Evolutionary conservation across 345 rosid species (phyloP), one percentile per base, ranked within the genome.

Genomic region (Populus ilicifolia): DNA sequence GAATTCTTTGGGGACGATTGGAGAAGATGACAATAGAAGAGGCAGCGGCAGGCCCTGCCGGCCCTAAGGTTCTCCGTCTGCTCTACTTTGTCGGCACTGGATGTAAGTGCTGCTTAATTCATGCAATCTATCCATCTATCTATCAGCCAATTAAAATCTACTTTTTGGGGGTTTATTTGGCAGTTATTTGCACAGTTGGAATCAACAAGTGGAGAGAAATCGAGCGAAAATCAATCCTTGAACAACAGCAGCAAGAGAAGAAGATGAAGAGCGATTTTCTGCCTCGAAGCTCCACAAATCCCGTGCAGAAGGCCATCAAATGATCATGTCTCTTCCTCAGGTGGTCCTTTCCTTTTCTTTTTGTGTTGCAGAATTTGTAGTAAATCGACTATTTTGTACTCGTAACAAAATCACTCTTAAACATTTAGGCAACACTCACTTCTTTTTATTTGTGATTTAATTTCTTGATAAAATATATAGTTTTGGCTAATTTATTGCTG

Each of bases 151-250:
- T 8, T 46, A 5, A 18, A 18, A 27, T 14, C 30, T 48, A 5
- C 18, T 29, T 48, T 6, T 7, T 16, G 8, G 6, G 43, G 18
- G 18, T 46, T 13, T 46, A 46, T 46, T 46, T 76, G 36, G 67
- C 83, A 90, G 96, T 93, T 80, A 78, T 93, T 33, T 86, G 87
- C 78, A 69, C 89, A 8, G 77, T 77, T 5, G 96, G 88, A 61
- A 89, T 89, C 83, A 90, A 91, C 81, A 91, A 87, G 77, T 93
- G 94, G 93, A 85, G 88, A 79, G 92, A 91, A 75, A 71, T 88
- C 66, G 94, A 91, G 85, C 79, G 79, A 25, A 89, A 88, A 39
- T 79, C 92, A 73, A 35, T 82, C 21, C 85, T 80, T 75, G 82
- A 87, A 70, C 85, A 82, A 68, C 76, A 85, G 38, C 72, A 82